Conservation (phyloP, 148 eudicot genomes). For the Fagopyrum esculentum region DNA sequence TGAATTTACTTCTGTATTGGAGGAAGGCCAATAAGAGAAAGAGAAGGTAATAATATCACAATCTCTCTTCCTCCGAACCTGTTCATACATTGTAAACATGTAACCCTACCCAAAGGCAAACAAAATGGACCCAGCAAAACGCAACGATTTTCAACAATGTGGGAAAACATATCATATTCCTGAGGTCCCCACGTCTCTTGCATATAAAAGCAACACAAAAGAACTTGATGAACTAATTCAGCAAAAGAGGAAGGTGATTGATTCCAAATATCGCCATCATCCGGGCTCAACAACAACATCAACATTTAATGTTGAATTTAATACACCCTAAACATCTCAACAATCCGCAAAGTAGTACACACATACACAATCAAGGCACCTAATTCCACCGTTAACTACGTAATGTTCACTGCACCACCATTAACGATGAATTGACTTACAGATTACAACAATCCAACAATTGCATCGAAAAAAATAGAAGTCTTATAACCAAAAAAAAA, state of each 20-base stretch:
- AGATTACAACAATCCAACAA: background rate
- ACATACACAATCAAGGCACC: background rate
- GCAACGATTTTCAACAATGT: background rate
- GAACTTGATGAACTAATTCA: background rate
- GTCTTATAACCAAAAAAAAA: too few species aligned
- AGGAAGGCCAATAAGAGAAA: too few species aligned
- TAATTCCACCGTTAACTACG: background rate
- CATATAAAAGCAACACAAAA: background rate
- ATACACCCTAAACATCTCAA: background rate
- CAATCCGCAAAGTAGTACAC: background rate
- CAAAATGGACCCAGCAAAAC: background rate
- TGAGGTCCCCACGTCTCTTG: background rate
- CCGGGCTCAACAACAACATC: too few species aligned
- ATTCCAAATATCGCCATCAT: too few species aligned
- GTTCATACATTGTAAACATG: background rate
- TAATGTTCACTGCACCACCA: background rate
- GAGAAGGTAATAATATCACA: background rate
- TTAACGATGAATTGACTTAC: background rate
- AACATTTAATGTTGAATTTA: too few species aligned
- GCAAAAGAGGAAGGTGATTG: too few species aligned
- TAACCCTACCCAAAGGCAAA: background rate
- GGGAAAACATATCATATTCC: background rate
- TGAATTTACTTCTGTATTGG: too few species aligned
- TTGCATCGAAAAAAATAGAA: background rate
- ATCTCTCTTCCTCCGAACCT: background rate